A percentile compares a stretch with the other conserved stretches of the same genome.
Conservation (phyloP, 108 stramenopile genomes). For the Asterionellopsis glacialis region DNA sequence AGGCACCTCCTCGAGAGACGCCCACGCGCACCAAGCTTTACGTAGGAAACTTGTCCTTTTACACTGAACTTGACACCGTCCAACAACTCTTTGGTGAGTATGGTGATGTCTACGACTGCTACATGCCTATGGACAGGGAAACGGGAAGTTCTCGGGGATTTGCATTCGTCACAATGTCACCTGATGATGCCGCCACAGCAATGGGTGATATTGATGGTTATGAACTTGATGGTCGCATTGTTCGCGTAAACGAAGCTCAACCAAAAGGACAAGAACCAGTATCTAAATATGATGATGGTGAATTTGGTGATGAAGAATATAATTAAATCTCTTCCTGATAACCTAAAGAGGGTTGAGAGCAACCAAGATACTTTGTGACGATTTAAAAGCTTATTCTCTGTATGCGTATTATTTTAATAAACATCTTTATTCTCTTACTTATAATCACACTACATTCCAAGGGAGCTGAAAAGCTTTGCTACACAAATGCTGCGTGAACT, state of each 20-base stretch:
- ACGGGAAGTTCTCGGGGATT: slow-evolving; percentile 74
- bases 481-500: no score
- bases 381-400: no score
- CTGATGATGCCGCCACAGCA: slow-evolving; percentile 56
- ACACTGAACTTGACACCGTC: slow-evolving; percentile 56
- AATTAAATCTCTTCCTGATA: no score
- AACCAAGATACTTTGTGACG: no score
- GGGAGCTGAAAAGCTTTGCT: no score
- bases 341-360: no score
- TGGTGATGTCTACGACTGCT: slow-evolving; percentile 69
- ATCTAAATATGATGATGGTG: no score
- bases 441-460: no score
- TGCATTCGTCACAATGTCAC: slow-evolving; percentile 83
- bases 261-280: slow-evolving; percentile 28
- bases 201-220: slow-evolving; percentile 69
- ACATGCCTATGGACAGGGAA: slow-evolving; percentile 71
- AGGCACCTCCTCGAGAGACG: slow-evolving; percentile 8
- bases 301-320: no score
- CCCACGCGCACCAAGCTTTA: slow-evolving; percentile 52
- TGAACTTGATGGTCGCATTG: slow-evolving; percentile 78
- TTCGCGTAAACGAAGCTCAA: slow-evolving; percentile 77
- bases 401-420: no score
- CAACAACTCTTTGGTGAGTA: slow-evolving; percentile 59
- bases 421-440: no score
- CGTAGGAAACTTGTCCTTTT: slow-evolving; percentile 77